A percentile compares a stretch with the other conserved stretches of the same genome.
These are phyloP conservation scores for Grifola frondosa DNA, from an alignment of 1,284 basidiomycete species.

Conservation along the genomic window DNA sequence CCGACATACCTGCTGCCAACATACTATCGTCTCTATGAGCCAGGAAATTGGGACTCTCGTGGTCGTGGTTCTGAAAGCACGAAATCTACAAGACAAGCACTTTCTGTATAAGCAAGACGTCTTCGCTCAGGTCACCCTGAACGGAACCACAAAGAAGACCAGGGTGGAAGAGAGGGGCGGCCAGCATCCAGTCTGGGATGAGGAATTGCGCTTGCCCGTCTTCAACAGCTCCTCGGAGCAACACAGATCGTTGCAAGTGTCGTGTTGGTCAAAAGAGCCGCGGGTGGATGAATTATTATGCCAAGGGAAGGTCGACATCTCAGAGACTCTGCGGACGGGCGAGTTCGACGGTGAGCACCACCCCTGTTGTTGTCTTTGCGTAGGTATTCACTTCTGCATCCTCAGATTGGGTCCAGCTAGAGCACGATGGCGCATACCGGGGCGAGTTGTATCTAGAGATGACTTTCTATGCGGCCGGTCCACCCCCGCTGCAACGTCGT, in stretches of 20 bases:
- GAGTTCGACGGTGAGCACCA: slow-evolving; percentile 70
- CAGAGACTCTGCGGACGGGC: slow-evolving; percentile 64
- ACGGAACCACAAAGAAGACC: slow-evolving; percentile 54
- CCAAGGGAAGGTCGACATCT: slow-evolving; percentile 59
- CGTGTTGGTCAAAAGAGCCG: slow-evolving; percentile 65
- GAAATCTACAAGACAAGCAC: slow-evolving; percentile 68
- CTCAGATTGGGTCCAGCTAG: slow-evolving; percentile 67
- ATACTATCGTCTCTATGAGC: slow-evolving; percentile 18
- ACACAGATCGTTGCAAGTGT: slow-evolving; percentile 57
- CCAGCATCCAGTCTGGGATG: slow-evolving; percentile 78
- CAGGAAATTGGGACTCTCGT: slow-evolving; percentile 62
- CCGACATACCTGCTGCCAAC: too few species aligned
- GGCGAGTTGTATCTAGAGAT: slow-evolving; percentile 79
- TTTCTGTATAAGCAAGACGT: slow-evolving; percentile 78
- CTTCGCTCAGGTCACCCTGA: slow-evolving; percentile 50
- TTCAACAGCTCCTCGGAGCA: slow-evolving; percentile 44
- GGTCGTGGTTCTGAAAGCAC: slow-evolving; percentile 73
- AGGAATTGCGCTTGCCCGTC: slow-evolving; percentile 64
- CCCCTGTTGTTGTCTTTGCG: too few species aligned
- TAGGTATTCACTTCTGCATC: neutral
- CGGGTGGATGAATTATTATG: slow-evolving; percentile 62
- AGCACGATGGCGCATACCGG: slow-evolving; percentile 51
- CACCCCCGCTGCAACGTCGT: slow-evolving; percentile 45
- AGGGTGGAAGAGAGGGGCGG: slow-evolving; percentile 68
- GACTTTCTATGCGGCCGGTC: slow-evolving; percentile 68